Evolutionary conservation across 2,329 filamentous ascomycete species (phyloP), one percentile per base, ranked within the genome.

Genomic region (Pochonia chlamydosporia): DNA sequence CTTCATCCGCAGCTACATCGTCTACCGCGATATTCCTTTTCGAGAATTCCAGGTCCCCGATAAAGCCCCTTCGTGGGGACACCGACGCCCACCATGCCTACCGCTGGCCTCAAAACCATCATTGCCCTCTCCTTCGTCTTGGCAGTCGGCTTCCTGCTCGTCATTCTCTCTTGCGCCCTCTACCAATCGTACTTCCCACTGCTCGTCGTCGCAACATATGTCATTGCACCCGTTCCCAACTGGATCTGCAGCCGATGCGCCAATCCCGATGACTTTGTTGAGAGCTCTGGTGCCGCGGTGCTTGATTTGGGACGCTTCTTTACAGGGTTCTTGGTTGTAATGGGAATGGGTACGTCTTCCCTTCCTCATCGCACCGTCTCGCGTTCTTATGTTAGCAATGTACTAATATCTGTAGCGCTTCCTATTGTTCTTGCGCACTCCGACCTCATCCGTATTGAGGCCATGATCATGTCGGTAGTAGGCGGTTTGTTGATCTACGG

Each of bases 101-200:
- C 88, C 75, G 90, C 93, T 60, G 93, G 93, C 66, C 84, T 99
- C 63, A 97, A 96, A 75, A 99, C 93, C 58, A 99, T 99, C 72
- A 99, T 99, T 70, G 89, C 89, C 55, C 87, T 99, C 59, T 97
- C 93, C 65, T 99, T 99, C 73, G 93, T 99, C 66, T 89, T 99
- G 56, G 93, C 93, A 59, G 93, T 99, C 61, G 93, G 93, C 60
- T 99, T 99, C 74, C 88, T 99, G 61, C 89, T 99, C 58, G 93
- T 97, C 59, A 99, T 99, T 70, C 87, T 99, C 61, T 96, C 91
- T 54, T 95, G 91, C 65, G 93, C 93, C 43, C 82, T 99, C 57
- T 99, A 87, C 80, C 81, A 92, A 65, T 89, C 89, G 70, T 99
- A 95, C 81, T 89, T 93, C 61, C 90, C 93, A 47, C 82, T 99